Base-by-base conservation (phyloP, 257 asterid species). In the Solanum raphanifolium region DNA sequence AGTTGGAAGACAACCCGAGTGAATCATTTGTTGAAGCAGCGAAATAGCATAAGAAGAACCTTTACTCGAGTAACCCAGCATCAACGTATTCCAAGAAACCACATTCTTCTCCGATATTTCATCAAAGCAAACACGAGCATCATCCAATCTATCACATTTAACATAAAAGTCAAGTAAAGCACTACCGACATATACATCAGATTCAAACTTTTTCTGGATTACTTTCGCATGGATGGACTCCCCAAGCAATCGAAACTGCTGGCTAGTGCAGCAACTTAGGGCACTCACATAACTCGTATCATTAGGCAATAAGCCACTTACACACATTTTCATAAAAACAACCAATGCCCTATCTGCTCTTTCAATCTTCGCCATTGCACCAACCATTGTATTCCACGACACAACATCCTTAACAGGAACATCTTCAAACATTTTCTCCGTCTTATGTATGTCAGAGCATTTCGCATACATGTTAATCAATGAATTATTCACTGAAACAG, bases 21-120 rank as follows among this genome's bases (percentile, higher is more conserved):
- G 90, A 73, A 94, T 90, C 98, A 95, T 94, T 87, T 95, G 94
- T 39, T 48, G 90, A 66, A 96, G 88, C 66, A 96, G 90, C 85
- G 79, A 60, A 36, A 92, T 41, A n/a, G 92, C 72, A 86, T 84
- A 43, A 72, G 91, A 91, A 79, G 95, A 89, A 39, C 91, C 95
- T 48, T 18, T 75, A 83, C 92, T 93, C 41, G 98, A 92, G 89
- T 93, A 97, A 48, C 93, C 98, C 18, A 90, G 75, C 93, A 97
- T 90, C 93, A 97, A 89, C 2, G 96, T 90, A 88, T 95, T 96
- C 98, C 98, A 95, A 32, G 96, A 92, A 84, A 94, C 98, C 87
- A 85, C 65, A 86, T 89, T 97, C 88, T 95, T 96, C 83, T 89
- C 90, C 21, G 89, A 86, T 90, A 97, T 94, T 87, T 89, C 91